A percentile compares a stretch with the other conserved stretches of the same genome.
These are phyloP conservation scores for Panicum virgatum DNA, from an alignment of 202 grass and related monocot genomes.

Conservation along the genomic window DNA sequence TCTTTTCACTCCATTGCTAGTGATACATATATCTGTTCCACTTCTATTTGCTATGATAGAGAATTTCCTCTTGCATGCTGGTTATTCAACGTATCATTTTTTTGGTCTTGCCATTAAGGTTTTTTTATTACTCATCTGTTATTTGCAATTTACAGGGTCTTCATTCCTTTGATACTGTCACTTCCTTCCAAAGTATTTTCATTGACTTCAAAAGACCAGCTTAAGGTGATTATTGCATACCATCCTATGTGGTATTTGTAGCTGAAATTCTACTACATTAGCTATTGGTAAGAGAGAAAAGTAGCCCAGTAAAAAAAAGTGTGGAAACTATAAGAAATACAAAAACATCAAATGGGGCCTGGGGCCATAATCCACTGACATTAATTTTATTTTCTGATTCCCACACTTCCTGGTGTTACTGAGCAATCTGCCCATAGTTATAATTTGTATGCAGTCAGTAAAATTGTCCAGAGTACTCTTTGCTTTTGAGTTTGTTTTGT, in stretches of 20 bases:
- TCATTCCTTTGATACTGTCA: conserved; percentile 85
- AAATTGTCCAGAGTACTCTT: neutral
- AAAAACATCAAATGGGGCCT: neutral
- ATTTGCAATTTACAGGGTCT: conserved; percentile 58
- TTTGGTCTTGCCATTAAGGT: conserved; percentile 4
- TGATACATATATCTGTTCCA: neutral
- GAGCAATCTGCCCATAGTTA: neutral
- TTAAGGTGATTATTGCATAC: conserved; percentile 67
- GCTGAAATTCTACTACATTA: neutral
- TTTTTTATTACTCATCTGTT: conserved; percentile 26
- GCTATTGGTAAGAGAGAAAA: neutral
- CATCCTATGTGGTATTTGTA: neutral
- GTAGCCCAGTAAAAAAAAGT: neutral
- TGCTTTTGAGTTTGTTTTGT: neutral
- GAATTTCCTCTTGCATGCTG: neutral
- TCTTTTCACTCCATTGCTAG: neutral
- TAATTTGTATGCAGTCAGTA: neutral
- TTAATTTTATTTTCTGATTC: neutral
- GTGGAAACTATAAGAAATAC: neutral
- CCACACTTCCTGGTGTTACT: neutral
- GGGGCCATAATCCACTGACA: neutral
- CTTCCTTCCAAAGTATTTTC: conserved; percentile 89
- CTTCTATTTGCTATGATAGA: neutral
- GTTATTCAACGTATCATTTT: neutral
- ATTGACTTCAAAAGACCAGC: conserved; percentile 85